These are phyloP conservation scores for Fusarium marasasianum DNA, from an alignment of 2,329 filamentous ascomycete species.

Conservation along the genomic window DNA sequence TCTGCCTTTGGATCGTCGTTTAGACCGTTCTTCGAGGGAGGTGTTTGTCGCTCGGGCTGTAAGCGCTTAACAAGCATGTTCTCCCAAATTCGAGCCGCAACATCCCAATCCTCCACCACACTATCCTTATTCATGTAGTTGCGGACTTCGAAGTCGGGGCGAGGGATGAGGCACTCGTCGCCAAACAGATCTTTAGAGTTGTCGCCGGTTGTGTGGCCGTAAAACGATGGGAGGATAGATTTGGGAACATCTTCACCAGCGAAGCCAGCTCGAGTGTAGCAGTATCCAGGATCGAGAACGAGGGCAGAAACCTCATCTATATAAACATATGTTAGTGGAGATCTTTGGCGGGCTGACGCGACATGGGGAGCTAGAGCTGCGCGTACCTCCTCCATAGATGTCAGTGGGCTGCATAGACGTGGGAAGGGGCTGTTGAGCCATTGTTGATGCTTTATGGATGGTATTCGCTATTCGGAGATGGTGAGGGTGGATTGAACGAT, in stretches of 20 bases:
- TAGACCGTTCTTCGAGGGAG: conserved; percentile 78
- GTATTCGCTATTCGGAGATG: conserved; percentile 16
- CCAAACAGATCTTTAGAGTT: conserved; percentile 75
- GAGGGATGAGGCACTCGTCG: conserved; percentile 87
- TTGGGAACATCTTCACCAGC: conserved; percentile 98
- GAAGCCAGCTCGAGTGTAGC: conserved; percentile 90
- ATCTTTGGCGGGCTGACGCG: conserved; percentile 25
- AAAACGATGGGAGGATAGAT: conserved; percentile 89
- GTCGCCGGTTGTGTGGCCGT: conserved; percentile 68
- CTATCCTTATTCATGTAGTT: conserved; percentile 93
- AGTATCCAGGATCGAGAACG: conserved; percentile 94
- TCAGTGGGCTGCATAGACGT: conserved; percentile 68
- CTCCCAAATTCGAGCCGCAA: conserved; percentile 89
- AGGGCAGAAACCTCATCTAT: conserved; percentile 97
- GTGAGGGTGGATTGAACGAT: conserved; percentile 40
- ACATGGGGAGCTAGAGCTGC: conserved; percentile 29
- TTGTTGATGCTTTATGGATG: conserved; percentile 43
- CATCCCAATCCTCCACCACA: conserved; percentile 96
- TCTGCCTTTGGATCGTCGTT: conserved; percentile 72
- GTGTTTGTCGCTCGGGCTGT: conserved; percentile 77
- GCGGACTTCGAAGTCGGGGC: conserved; percentile 80
- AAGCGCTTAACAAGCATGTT: conserved; percentile 89
- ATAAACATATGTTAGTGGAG: conserved; percentile 32
- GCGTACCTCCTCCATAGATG: conserved; percentile 69
- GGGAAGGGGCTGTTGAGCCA: conserved; percentile 66